A percentile compares a stretch with the other conserved stretches of the same genome.
These are phyloP conservation scores for Diospyros lotus DNA, from an alignment of 148 eudicot genomes.

Conservation along the genomic window DNA sequence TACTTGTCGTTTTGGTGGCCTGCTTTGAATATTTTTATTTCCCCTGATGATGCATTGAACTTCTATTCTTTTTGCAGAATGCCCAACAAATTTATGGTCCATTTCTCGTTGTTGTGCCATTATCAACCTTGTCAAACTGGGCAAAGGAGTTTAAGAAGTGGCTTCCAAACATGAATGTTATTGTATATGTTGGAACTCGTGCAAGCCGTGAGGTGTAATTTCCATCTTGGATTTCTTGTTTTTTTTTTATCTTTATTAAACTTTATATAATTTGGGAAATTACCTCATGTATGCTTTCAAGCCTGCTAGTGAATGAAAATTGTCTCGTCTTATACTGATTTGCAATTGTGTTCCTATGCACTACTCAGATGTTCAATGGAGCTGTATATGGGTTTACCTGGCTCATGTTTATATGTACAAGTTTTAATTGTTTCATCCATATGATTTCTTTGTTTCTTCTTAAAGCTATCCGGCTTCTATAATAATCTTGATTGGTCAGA, in stretches of 20 bases:
- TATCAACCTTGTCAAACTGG: constrained; percentile 97
- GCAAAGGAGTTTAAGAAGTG: constrained; percentile 98
- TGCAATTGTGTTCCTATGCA: background rate
- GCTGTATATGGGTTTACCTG: background rate
- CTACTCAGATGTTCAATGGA: background rate
- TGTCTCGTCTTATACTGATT: background rate
- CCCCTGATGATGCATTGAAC: constrained; percentile 2
- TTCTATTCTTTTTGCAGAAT: constrained; percentile 54
- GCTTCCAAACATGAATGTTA: constrained; percentile 91
- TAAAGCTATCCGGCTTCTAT: background rate
- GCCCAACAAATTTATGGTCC: constrained; percentile 95
- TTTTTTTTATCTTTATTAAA: no score
- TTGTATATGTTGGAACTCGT: constrained; percentile 95
- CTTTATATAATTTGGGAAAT: background rate
- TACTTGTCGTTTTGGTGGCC: background rate
- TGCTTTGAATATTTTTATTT: background rate
- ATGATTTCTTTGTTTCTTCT: background rate
- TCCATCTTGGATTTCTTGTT: background rate
- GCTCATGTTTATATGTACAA: background rate
- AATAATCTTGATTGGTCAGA: background rate
- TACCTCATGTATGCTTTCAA: background rate
- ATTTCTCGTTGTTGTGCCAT: constrained; percentile 96
- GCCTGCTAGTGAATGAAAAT: background rate
- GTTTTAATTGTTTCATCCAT: background rate
- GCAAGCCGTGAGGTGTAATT: constrained; percentile 90